Evolutionary conservation across 2,329 filamentous ascomycete genomes (phyloP), one percentile per base, ranked within the genome.

Genomic region (Neurospora sp.): DNA sequence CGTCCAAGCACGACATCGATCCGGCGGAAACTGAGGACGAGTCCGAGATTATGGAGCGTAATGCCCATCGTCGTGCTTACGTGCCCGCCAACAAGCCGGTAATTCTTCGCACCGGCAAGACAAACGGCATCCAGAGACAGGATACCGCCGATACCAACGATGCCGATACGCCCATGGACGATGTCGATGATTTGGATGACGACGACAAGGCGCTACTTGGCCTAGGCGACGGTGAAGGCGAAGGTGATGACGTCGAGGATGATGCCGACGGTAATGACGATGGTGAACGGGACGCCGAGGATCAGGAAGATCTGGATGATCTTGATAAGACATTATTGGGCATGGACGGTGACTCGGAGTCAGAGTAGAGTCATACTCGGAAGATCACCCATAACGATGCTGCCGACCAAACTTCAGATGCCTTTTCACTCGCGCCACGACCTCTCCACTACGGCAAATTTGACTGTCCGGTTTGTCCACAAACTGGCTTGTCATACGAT

Each of bases 121-220:
- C 67, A 73, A 74, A 77, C 66, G 80, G 80, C 69, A 73, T 73
- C 68, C 73, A 78, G 46, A 62, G 52, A 33, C 52, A 62, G 70
- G 19, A 70, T 17, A 80, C 81, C 39, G 79, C 78, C 40, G 78
- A 80, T 43, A 73, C 74, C 5, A 82, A 83, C 38, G 84, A 81
- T 15, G 52, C 52, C 15, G 83, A 85, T 42, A 77, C 83, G 43
- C 79, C 79, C 33, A 81, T 81, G 78, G 79, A 82, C 52, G 81
- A 84, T 69, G 83, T 80, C 8, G 84, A 86, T 52, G 84, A 84
- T 66, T 81, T 87, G 71, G 86, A 86, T 69, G 86, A 88, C 38
- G 84, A 83, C 68, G 84, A 87, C 17, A 83, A 85, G 74, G 86
- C 86, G 68, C 77, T 84, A 15, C 75, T 85, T 4, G 84, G 82